Evolutionary conservation across 2,329 filamentous ascomycete genomes (phyloP).

Genomic region (Penicillium sp.): DNA sequence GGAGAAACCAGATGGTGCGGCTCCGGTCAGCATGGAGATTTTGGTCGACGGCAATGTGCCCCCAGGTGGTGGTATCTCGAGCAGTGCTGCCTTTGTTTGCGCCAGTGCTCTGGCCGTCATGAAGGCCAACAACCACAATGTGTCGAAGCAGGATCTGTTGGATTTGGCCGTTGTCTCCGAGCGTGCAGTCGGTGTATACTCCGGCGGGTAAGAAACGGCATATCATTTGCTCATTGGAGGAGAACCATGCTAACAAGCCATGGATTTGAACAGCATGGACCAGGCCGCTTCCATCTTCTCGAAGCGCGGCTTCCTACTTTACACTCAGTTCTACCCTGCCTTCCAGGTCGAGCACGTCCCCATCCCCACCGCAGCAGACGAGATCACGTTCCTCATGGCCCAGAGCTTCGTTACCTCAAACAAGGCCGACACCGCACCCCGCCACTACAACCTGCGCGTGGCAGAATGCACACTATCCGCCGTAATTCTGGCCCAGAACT

Average conservation of each 20-base stretch:
- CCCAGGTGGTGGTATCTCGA: slow-evolving; percentile 86
- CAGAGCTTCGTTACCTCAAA: slow-evolving; percentile 93
- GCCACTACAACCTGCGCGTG: slow-evolving; percentile 95
- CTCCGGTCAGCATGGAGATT: slow-evolving; percentile 77
- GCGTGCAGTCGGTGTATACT: slow-evolving; percentile 91
- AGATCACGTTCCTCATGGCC: slow-evolving; percentile 87
- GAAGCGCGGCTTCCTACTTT: slow-evolving; percentile 78
- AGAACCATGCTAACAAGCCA: slow-evolving; percentile 3
- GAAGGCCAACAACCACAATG: slow-evolving; percentile 76
- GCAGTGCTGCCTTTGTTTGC: slow-evolving; percentile 90
- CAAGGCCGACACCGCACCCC: slow-evolving; percentile 89
- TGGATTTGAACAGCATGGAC: slow-evolving; percentile 70
- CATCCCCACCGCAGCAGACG: slow-evolving; percentile 77
- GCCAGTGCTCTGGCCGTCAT: slow-evolving; percentile 86
- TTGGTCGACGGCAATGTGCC: slow-evolving; percentile 91
- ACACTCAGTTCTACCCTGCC: slow-evolving; percentile 82
- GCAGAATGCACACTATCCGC: slow-evolving; percentile 94
- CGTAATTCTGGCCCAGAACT: slow-evolving; percentile 60
- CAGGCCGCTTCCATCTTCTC: slow-evolving; percentile 96
- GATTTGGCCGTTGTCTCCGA: slow-evolving; percentile 95
- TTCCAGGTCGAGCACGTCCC: slow-evolving; percentile 75
- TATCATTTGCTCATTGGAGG: not conserved
- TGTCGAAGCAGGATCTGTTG: slow-evolving; percentile 89
- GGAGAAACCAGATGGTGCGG: slow-evolving; percentile 60
- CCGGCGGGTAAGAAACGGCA: slow-evolving; percentile 68